Evolutionary conservation across 2,329 filamentous ascomycete genomes (phyloP).

Genomic region (Trichophyton schoenleinii): DNA sequence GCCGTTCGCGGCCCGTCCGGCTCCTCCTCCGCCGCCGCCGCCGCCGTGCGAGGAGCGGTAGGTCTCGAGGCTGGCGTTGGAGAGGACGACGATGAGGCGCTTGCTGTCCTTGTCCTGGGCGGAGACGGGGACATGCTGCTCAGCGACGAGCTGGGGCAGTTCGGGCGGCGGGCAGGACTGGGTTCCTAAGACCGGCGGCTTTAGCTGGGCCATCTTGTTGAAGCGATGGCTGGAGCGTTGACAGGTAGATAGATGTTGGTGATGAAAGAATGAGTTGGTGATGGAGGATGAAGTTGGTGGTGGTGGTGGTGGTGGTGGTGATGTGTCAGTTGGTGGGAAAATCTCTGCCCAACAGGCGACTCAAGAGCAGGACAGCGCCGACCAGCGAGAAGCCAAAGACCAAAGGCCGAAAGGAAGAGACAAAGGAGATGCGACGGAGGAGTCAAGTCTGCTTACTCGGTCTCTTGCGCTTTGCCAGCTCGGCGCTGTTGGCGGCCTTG

Average conservation of each 20-base stretch:
- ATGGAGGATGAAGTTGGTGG: not conserved
- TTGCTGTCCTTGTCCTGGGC: slow-evolving; percentile 80
- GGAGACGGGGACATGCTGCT: slow-evolving; percentile 77
- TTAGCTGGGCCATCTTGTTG: slow-evolving; percentile 3
- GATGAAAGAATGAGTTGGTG: not conserved
- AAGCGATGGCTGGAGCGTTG: not conserved
- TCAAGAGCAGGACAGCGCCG: not conserved
- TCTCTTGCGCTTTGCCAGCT: slow-evolving; percentile 11
- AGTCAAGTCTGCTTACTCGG: slow-evolving; percentile 7
- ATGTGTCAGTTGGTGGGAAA: not conserved
- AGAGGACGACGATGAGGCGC: slow-evolving; percentile 86
- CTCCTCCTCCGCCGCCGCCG: slow-evolving; percentile 27
- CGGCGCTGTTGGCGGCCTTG: not conserved
- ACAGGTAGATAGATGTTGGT: not conserved
- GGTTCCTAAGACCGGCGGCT: slow-evolving; percentile 49
- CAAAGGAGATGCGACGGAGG: not conserved
- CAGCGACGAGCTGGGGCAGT: slow-evolving; percentile 81
- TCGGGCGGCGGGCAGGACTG: slow-evolving; percentile 88
- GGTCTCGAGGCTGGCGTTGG: slow-evolving; percentile 93
- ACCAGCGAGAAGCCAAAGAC: not conserved
- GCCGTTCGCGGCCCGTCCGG: slow-evolving; percentile 30
- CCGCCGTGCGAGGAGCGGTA: slow-evolving; percentile 73
- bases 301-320: not conserved
- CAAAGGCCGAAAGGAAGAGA: not conserved
- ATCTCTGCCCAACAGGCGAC: not conserved